Conservation (phyloP, 192 early-diverging fungal species). For the Backusella tarrabulga region DNA sequence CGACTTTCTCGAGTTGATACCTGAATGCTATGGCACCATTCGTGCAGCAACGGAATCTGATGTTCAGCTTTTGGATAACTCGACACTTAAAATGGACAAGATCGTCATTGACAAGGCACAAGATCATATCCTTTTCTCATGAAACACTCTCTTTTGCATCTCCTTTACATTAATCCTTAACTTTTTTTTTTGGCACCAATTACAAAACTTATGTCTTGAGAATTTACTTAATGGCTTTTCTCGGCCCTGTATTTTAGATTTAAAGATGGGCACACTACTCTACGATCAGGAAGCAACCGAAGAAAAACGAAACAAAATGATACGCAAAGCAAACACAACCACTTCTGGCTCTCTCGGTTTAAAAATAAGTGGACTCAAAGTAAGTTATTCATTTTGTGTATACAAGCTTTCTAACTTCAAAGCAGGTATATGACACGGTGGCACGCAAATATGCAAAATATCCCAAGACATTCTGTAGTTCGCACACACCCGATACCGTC, state of each 20-base stretch:
- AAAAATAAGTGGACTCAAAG: conserved; percentile 71
- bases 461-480: conserved; percentile 52
- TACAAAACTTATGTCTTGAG: conserved; percentile 68
- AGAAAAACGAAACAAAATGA: conserved; percentile 70
- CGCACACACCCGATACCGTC: conserved; percentile 52
- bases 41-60: conserved; percentile 24
- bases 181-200: not conserved
- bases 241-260: conserved; percentile 78
- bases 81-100: not conserved
- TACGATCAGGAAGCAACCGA: conserved; percentile 71
- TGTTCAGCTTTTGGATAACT: conserved; percentile 8
- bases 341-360: conserved; percentile 70
- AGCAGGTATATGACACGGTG: conserved; percentile 49
- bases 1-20: conserved; percentile 60
- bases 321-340: conserved; percentile 56
- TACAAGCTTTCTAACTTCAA: no score
- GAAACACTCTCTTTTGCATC: not conserved
- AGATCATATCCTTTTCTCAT: conserved; percentile 42
- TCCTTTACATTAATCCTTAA: not conserved
- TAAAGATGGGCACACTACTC: conserved; percentile 83
- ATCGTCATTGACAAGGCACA: not conserved
- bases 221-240: conserved; percentile 69
- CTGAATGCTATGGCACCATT: conserved; percentile 65
- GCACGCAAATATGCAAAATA: conserved; percentile 41
- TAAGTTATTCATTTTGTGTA: conserved; percentile 12